Percentiles rank a stretch among this genome's conserved stretches.
Evolutionary conservation across 1,139 yeast genomes (phyloP).

Genomic region (Diutina ranongensis): DNA sequence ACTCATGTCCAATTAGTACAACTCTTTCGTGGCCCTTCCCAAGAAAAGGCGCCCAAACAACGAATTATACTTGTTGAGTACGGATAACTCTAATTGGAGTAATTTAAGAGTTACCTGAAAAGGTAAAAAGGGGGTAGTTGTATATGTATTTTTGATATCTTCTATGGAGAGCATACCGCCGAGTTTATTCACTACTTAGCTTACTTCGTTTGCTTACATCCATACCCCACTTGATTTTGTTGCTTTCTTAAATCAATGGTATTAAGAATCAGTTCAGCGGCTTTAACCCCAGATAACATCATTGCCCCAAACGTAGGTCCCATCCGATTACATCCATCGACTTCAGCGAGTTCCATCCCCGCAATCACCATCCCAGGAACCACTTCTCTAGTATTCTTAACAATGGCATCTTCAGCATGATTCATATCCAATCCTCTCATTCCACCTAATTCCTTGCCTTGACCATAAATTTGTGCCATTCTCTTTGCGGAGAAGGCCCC

Average conservation of each 20-base stretch:
- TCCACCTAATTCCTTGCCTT: constrained; percentile 43
- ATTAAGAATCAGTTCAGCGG: constrained; percentile 51
- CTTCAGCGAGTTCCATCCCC: constrained; percentile 75
- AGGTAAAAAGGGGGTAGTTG: too few relatives aligned
- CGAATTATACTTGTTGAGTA: too few relatives aligned
- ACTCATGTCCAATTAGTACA: too few relatives aligned
- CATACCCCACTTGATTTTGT: not conserved
- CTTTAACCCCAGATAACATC: constrained; percentile 69
- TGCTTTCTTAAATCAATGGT: constrained; percentile 23
- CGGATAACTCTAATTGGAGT: too few relatives aligned
- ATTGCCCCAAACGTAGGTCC: constrained; percentile 81
- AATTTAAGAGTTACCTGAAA: too few relatives aligned
- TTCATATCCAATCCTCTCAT: constrained; percentile 79
- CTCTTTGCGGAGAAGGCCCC: constrained; percentile 68
- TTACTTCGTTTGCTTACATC: not conserved
- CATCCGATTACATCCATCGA: constrained; percentile 72
- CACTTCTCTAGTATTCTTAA: constrained; percentile 57
- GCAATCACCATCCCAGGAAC: constrained; percentile 65
- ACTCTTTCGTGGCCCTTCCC: too few relatives aligned
- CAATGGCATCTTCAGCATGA: constrained; percentile 68
- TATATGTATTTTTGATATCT: too few relatives aligned
- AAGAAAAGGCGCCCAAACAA: too few relatives aligned
- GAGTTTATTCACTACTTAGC: too few relatives aligned
- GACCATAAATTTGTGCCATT: constrained; percentile 18
- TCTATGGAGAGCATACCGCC: too few relatives aligned